These are phyloP conservation scores for Papilionanthe hybrid DNA, from an alignment of 116 monocot genomes.

Conservation along the genomic window DNA sequence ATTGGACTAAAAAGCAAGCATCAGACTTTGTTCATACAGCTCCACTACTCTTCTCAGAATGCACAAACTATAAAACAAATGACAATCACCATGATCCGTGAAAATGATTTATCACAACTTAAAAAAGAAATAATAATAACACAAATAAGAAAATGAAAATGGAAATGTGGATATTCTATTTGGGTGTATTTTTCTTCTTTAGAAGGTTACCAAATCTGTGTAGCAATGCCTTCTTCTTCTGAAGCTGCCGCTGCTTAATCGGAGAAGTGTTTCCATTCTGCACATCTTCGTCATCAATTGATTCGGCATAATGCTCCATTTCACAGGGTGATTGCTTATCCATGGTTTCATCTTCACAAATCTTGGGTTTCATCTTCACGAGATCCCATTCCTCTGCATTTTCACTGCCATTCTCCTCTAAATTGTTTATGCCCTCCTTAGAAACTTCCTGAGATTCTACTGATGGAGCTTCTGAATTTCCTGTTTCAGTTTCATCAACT, in stretches of 20 bases:
- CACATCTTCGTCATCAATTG: conserved; percentile 40
- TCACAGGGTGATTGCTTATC: conserved; percentile 42
- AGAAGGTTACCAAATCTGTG: conserved; percentile 84
- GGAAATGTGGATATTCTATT: conserved; percentile 17
- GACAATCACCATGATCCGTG: not conserved
- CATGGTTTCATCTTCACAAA: conserved; percentile 25
- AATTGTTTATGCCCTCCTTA: not conserved
- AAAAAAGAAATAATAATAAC: not conserved
- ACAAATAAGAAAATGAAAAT: not conserved
- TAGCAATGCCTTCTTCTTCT: conserved; percentile 73
- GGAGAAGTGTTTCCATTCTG: conserved; percentile 30
- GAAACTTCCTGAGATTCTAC: not conserved
- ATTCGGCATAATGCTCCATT: conserved; percentile 39
- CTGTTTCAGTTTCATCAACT: not conserved
- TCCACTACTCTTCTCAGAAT: not conserved
- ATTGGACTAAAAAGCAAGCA: not conserved
- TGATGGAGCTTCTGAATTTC: not conserved
- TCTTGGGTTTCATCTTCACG: conserved; percentile 16
- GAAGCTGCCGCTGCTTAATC: conserved; percentile 25
- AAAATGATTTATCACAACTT: not conserved
- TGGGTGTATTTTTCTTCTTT: conserved; percentile 67
- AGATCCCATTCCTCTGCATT: conserved; percentile 18
- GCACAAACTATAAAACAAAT: not conserved
- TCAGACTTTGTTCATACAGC: not conserved
- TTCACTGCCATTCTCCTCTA: conserved; percentile 10